Conservation (phyloP, 2,329 filamentous ascomycete genomes). For the Diaporthe vaccinii region DNA sequence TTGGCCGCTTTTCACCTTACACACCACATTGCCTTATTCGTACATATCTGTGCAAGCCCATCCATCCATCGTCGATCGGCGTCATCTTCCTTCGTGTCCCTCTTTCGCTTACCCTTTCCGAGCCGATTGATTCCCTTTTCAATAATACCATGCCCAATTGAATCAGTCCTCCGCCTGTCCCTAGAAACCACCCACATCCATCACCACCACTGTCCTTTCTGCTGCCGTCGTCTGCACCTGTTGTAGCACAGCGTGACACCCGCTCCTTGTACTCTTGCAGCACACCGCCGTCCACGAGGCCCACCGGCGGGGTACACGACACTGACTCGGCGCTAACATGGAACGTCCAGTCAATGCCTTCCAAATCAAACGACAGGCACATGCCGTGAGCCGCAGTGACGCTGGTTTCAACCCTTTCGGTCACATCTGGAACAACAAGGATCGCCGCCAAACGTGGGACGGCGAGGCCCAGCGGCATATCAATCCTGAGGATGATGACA, state of each 20-base stretch:
- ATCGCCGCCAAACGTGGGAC: conserved; percentile 53
- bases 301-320: conserved; percentile 11
- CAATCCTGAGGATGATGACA: conserved; percentile 42
- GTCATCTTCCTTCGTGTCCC: conserved; percentile 23
- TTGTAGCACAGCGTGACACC: conserved; percentile 21
- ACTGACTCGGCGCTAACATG: conserved; percentile 37
- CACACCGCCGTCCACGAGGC: conserved; percentile 22
- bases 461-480: conserved; percentile 50
- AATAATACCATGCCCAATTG: conserved; percentile 32
- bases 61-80: conserved; percentile 14
- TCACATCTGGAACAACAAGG: conserved; percentile 53
- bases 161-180: background rate
- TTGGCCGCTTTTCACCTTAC: background rate
- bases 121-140: conserved; percentile 10
- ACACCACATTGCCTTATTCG: conserved; percentile 12
- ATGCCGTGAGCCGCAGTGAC: conserved; percentile 55
- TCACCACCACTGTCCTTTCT: background rate
- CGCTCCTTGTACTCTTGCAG: conserved; percentile 21
- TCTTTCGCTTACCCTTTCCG: conserved; percentile 23
- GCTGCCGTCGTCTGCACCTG: background rate
- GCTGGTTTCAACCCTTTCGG: conserved; percentile 59
- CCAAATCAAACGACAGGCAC: conserved; percentile 60
- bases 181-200: background rate
- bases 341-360: conserved; percentile 59
- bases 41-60: conserved; percentile 23